A percentile compares a stretch with the other conserved stretches of the same genome.
Conservation (phyloP, 1,139 yeast genomes). For the Yamadazyma conglobata region DNA sequence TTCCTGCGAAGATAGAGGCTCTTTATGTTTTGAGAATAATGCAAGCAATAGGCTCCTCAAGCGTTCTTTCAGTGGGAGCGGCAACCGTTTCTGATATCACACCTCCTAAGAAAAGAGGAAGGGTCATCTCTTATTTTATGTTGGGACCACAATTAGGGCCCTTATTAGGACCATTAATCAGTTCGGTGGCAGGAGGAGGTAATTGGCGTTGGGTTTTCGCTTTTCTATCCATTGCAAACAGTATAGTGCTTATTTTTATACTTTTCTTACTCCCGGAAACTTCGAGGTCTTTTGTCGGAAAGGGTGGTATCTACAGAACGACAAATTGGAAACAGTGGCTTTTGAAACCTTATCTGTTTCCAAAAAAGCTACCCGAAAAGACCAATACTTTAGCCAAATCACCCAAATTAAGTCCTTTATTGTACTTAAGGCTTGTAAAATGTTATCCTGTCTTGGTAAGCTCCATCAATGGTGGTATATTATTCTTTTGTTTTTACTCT, state of each 20-base stretch:
- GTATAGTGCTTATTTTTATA: conserved; percentile 34
- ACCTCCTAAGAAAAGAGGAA: conserved; percentile 47
- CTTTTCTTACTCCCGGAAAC: conserved; percentile 52
- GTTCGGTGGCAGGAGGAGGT: conserved; percentile 31
- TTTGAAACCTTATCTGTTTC: conserved; percentile 27
- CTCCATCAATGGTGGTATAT: conserved; percentile 47
- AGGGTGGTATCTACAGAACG: conserved; percentile 31
- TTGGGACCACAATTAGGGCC: conserved; percentile 62
- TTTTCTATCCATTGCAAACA: conserved; percentile 44
- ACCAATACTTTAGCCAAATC: conserved; percentile 39
- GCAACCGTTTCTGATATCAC: conserved; percentile 54
- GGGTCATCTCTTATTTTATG: conserved; percentile 52
- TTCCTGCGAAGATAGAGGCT: conserved; percentile 46
- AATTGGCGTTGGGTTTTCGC: conserved; percentile 61
- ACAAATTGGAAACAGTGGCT: conserved; percentile 16
- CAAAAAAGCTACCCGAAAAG: conserved; percentile 23
- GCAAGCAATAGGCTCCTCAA: conserved; percentile 56
- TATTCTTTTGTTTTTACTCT: conserved; percentile 56
- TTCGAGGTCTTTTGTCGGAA: conserved; percentile 52
- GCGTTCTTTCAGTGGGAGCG: conserved; percentile 54
- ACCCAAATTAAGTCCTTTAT: conserved; percentile 42
- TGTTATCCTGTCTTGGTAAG: conserved; percentile 47
- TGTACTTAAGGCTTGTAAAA: conserved; percentile 33
- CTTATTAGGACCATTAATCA: conserved; percentile 50
- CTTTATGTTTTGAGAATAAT: conserved; percentile 42